Conservation (phyloP, 768 basidiomycete species). For the Dacryopinax spathularia region DNA sequence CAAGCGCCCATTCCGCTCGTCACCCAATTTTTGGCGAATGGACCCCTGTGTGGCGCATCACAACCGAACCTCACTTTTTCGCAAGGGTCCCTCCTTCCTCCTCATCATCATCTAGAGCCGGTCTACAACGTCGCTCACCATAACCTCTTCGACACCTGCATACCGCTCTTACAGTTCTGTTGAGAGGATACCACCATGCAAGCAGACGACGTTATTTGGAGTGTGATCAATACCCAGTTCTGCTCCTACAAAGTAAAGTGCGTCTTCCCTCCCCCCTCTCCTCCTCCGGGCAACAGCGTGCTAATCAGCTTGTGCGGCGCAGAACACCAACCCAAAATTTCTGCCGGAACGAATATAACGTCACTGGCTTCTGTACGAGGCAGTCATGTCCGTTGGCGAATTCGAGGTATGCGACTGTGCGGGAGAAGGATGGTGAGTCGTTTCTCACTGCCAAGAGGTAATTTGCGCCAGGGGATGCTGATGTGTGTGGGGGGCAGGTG, state of each 20-base stretch:
- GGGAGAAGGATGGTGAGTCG: constrained; percentile 73
- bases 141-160: background rate
- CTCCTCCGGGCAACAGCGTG: background rate
- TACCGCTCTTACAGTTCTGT: too few relatives aligned
- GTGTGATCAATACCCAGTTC: constrained; percentile 83
- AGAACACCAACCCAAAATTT: constrained; percentile 95
- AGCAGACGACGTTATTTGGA: constrained; percentile 95
- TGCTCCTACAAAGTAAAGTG: constrained; percentile 99
- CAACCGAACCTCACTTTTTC: too few relatives aligned
- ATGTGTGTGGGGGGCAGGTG: constrained; percentile 34
- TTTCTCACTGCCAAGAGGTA: background rate
- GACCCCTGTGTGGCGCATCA: too few relatives aligned
- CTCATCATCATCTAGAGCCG: too few relatives aligned
- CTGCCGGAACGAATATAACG: constrained; percentile 97
- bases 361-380: constrained; percentile 86
- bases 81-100: too few relatives aligned
- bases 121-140: too few relatives aligned
- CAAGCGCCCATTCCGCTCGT: background rate
- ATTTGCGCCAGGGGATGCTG: background rate
- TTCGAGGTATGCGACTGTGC: constrained; percentile 92
- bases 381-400: constrained; percentile 98
- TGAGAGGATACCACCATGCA: constrained; percentile 21
- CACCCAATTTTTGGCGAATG: background rate
- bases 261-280: constrained; percentile 22
- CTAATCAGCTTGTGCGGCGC: constrained; percentile 4